Percentiles rank a stretch among this genome's conserved stretches.
These are phyloP conservation scores for Phialophora macrospora DNA, from an alignment of 2,329 filamentous ascomycete genomes.

Conservation along the genomic window DNA sequence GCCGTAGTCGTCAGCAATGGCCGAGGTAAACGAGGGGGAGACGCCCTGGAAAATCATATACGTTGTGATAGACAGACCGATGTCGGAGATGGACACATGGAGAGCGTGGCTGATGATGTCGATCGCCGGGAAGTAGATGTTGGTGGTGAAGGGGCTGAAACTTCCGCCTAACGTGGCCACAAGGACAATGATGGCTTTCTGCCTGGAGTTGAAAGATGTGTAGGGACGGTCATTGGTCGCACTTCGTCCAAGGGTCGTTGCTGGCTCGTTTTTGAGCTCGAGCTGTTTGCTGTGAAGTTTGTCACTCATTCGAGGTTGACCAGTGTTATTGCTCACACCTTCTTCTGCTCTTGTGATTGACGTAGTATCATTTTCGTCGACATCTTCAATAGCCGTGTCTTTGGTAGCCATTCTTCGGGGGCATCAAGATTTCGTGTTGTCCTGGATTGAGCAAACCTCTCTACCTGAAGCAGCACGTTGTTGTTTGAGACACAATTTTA, in stretches of 20 bases:
- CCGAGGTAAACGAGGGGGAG: slow-evolving; percentile 57
- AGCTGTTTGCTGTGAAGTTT: background rate
- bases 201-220: slow-evolving; percentile 11
- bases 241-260: background rate
- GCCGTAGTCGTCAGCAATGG: slow-evolving; percentile 56
- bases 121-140: slow-evolving; percentile 45
- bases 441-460: background rate
- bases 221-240: slow-evolving; percentile 16
- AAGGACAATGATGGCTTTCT: slow-evolving; percentile 19
- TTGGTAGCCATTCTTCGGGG: background rate
- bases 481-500: background rate
- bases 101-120: slow-evolving; percentile 14
- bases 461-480: background rate
- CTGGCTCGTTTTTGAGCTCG: background rate
- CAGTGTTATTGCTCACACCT: background rate
- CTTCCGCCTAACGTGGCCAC: slow-evolving; percentile 15
- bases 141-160: slow-evolving; percentile 58
- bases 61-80: slow-evolving; percentile 43
- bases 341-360: background rate
- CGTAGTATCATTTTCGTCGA: background rate
- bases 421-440: no score
- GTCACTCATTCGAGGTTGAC: background rate
- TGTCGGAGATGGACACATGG: slow-evolving; percentile 7
- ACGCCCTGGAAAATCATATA: slow-evolving; percentile 58
- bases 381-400: background rate